Base-by-base conservation (phyloP, 2,329 filamentous ascomycete genomes). In the Boeremia lycopersici region DNA sequence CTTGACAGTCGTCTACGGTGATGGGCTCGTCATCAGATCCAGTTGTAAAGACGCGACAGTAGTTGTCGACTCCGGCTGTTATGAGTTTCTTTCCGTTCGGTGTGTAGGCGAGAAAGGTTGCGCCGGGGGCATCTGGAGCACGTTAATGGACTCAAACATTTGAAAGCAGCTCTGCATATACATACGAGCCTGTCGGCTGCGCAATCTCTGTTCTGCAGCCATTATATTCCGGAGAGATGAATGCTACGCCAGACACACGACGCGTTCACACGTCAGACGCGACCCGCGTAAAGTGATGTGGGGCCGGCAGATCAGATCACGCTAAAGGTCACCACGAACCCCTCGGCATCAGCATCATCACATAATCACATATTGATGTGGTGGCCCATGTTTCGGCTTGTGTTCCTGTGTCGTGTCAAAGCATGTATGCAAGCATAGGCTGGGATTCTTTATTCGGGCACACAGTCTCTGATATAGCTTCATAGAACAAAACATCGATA, bases 41-140 rank as follows among this genome's bases (percentile, higher is more conserved):
- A 12, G 93, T 95, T 63, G 89, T 90, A 79, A 96, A 99, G 44
- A 98, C 85, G 44, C 96, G 90, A 68, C 96, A 92, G 7, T 91
- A 91, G 70, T 96, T 96, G 78, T 98, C 96, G 55, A 91, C 89
- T 61, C 95, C 95, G 57, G 92, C 93, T 10, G 95, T 98, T 62
- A 98, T 86, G 53, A 99, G 83, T 67, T 89, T 90, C 64, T 84
- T 84, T 59, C 96, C 95, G 74, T 96, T 88, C 6, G 91, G 90
- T 0, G 93, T 97, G 77, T 98, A 98, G 60, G 89, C 85, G 63
- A 96, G 87, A 65, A 87, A 92, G 2, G 96, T 98, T 53, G 87
- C 86, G 60, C 96, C 96, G 48, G 90, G 88, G 2, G 91, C 93
- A 76, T 99, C 86, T 87, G 52, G 34, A 12, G 25, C 25, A 13